Conservation (phyloP, 306 rosid species). For the Inga oerstediana region DNA sequence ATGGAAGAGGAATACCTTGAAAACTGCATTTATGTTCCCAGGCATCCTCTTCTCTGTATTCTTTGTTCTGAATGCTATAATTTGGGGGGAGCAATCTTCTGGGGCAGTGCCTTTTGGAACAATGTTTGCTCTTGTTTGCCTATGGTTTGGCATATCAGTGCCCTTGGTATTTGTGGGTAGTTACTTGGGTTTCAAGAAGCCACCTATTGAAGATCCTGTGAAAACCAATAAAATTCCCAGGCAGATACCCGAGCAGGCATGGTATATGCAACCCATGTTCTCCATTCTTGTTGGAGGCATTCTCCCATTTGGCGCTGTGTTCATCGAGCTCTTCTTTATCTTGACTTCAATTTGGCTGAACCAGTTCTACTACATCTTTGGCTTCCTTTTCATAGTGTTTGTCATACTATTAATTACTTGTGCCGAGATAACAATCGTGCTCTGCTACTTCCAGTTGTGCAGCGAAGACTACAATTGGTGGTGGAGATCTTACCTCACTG, state of each 20-base stretch:
- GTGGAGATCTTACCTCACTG: constrained; percentile 99
- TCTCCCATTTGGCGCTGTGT: constrained; percentile 98
- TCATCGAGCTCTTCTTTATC: constrained; percentile 97
- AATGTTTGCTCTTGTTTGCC: constrained; percentile 92
- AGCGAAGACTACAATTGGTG: constrained; percentile 99
- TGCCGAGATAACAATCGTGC: constrained; percentile 94
- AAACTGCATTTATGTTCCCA: constrained; percentile 98
- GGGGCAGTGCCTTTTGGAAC: constrained; percentile 99
- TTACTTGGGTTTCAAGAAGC: constrained; percentile 93
- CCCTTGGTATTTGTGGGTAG: constrained; percentile 98
- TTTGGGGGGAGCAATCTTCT: constrained; percentile 97
- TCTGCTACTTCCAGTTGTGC: constrained; percentile 99
- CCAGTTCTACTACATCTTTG: constrained; percentile 98
- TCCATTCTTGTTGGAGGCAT: constrained; percentile 97
- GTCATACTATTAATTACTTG: constrained; percentile 90
- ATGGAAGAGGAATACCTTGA: constrained; percentile 95
- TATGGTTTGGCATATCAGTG: constrained; percentile 98
- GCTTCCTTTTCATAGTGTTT: constrained; percentile 94
- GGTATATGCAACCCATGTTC: constrained; percentile 96
- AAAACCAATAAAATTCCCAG: constrained; percentile 98
- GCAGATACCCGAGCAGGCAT: constrained; percentile 98
- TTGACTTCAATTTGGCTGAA: constrained; percentile 98
- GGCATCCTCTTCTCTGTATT: constrained; percentile 87
- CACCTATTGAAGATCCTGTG: constrained; percentile 94
- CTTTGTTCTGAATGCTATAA: constrained; percentile 92